Conservation (phyloP, 2,329 filamentous ascomycete genomes). For the Clonostachys chloroleuca region DNA sequence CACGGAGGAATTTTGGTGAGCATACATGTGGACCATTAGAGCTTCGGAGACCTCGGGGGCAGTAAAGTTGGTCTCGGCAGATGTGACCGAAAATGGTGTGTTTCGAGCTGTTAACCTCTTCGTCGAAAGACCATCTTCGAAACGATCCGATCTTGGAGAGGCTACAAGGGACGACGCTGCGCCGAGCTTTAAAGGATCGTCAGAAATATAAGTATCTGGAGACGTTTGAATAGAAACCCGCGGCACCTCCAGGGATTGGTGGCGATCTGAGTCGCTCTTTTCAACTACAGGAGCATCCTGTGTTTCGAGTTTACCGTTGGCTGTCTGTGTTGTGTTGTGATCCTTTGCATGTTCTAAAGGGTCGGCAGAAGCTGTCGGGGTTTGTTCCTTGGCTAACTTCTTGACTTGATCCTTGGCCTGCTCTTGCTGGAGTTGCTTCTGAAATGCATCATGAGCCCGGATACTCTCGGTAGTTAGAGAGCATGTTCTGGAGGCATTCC, state of each 20-base stretch:
- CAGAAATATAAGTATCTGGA: too few species aligned
- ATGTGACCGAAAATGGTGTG: conserved; percentile 59
- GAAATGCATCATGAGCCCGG: conserved; percentile 44
- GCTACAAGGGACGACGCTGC: too few species aligned
- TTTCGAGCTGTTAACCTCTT: conserved; percentile 50
- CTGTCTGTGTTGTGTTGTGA: too few species aligned
- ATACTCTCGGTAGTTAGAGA: conserved; percentile 57
- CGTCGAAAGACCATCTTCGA: conserved; percentile 48
- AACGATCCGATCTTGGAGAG: conserved; percentile 26
- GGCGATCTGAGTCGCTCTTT: too few species aligned
- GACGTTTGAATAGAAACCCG: too few species aligned
- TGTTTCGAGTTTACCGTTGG: too few species aligned
- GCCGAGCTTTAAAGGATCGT: too few species aligned
- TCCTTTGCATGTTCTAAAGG: too few species aligned
- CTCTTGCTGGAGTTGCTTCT: conserved; percentile 9
- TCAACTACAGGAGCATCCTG: too few species aligned
- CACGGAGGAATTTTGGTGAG: conserved; percentile 61
- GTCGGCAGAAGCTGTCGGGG: too few species aligned
- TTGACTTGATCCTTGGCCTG: conserved; percentile 3
- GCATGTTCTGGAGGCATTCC: conserved; percentile 47
- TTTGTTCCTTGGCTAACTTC: too few species aligned
- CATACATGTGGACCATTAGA: conserved; percentile 55
- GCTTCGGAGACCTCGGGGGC: conserved; percentile 60
- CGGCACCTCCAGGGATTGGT: too few species aligned
- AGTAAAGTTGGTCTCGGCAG: conserved; percentile 58